Evolutionary conservation across 192 early-diverging fungal genomes (phyloP), one percentile per base, ranked within the genome.

Genomic region (Coemansia sp.): DNA sequence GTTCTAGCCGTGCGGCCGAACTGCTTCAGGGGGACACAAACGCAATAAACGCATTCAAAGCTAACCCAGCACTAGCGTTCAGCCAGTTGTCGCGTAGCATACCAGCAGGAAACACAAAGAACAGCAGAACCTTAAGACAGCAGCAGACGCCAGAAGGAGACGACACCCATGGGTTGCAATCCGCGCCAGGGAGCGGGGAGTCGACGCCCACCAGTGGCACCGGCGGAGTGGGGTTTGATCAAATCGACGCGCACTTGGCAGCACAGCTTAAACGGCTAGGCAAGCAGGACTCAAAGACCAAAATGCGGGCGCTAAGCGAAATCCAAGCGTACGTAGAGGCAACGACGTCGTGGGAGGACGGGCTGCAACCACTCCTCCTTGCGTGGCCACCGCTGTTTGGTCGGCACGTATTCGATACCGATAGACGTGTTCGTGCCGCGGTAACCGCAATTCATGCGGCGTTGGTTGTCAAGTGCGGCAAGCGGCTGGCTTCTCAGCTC

Each of bases 281-380:
- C 18, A 99, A 99, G 72, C 88, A 89, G 54, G 97, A 99, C 68
- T 77, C 93, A 8, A 89, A 84, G 37, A 99, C 97, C 54, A 92
- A 91, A 75, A 74, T 91, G 32, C 94, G 93, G 32, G 96, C 95
- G 6, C 75, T 95, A 39, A 92, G 93, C 48, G 95, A 97, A 65
- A 70, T 98, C 16, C 79, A 85, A 49, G 70, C 67, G 11, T 94
- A 95, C 74, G 57, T 62, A 12, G 56, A 58, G 52, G 72, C 85
- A 32, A 45, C 83, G 37, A 76, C 69, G 9, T 91, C 87, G 79
- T 88, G 87, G 66, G 52, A 7, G 26, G 9, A 13, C 23, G 70
- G 58, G 13, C 70, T 85, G 1, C 59, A 83, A 38, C 63, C 61
- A 5, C 68, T 84, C 61, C 47, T 84, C 39, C 71, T 85, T 12